A percentile compares a stretch with the other conserved stretches of the same genome.
Conservation (phyloP, 2,329 filamentous ascomycete genomes). For the Colletotrichum filicis region DNA sequence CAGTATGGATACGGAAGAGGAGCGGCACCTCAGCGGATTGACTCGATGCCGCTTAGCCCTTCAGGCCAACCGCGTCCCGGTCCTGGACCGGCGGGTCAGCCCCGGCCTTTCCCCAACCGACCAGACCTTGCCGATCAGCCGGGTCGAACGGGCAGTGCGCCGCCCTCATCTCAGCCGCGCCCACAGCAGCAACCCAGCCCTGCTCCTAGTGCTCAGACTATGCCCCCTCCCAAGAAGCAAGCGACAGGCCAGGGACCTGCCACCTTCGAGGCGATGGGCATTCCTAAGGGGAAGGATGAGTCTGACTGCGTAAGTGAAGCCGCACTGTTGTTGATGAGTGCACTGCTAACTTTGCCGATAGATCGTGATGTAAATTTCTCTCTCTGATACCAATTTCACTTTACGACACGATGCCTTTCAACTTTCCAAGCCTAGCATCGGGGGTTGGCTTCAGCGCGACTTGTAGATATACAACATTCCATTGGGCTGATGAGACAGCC, state of each 20-base stretch:
- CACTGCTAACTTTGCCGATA: not conserved
- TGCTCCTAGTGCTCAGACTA: constrained; percentile 44
- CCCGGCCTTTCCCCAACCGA: constrained; percentile 24
- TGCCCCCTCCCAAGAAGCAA: constrained; percentile 52
- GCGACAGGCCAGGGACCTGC: constrained; percentile 81
- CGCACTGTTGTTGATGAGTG: not conserved
- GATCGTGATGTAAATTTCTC: constrained; percentile 33
- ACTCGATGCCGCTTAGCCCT: constrained; percentile 42
- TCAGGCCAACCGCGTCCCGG: constrained; percentile 28
- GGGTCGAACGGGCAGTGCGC: constrained; percentile 50
- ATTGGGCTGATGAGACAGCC: not conserved
- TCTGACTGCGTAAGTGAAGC: constrained; percentile 82
- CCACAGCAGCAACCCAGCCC: constrained; percentile 40
- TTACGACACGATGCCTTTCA: constrained; percentile 28
- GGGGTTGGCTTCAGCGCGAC: constrained; percentile 9
- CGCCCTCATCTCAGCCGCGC: constrained; percentile 43
- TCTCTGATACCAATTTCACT: constrained; percentile 30
- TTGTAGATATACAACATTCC: constrained; percentile 24
- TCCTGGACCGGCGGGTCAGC: constrained; percentile 17
- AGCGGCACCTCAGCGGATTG: constrained; percentile 44
- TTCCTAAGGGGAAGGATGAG: constrained; percentile 85
- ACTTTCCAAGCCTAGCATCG: constrained; percentile 14
- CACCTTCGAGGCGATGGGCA: constrained; percentile 98
- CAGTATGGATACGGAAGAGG: constrained; percentile 41
- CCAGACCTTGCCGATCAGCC: constrained; percentile 30